Evolutionary conservation across 768 basidiomycete genomes (phyloP).

Genomic region (Phylloporus sp.): DNA sequence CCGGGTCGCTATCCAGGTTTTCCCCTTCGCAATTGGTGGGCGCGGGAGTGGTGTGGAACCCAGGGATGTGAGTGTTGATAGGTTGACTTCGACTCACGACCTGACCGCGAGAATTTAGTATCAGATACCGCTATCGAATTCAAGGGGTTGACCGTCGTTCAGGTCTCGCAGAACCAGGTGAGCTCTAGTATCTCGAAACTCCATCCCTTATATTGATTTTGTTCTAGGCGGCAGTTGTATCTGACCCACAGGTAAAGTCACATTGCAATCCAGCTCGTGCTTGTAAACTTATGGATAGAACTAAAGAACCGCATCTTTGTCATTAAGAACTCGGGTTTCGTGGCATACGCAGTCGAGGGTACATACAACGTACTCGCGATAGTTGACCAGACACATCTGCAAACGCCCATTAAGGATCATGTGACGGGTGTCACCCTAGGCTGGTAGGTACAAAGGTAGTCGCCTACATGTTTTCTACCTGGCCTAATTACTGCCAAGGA

Average conservation of each 20-base stretch:
- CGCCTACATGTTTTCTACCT: not conserved
- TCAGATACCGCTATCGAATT: slow-evolving; percentile 82
- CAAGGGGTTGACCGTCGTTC: slow-evolving; percentile 75
- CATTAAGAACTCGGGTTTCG: slow-evolving; percentile 73
- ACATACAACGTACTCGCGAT: slow-evolving; percentile 75
- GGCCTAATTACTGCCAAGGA: slow-evolving; percentile 28
- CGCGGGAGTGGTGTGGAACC: slow-evolving; percentile 64
- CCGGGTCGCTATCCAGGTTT: slow-evolving; percentile 76
- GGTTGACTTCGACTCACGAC: not conserved
- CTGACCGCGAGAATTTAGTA: slow-evolving; percentile 37
- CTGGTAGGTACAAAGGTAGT: slow-evolving; percentile 33
- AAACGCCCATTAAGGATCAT: slow-evolving; percentile 51
- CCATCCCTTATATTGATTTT: not conserved
- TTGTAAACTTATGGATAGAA: not conserved
- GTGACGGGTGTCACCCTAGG: slow-evolving; percentile 63
- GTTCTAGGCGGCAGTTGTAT: slow-evolving; percentile 57
- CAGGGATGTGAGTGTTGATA: slow-evolving; percentile 49
- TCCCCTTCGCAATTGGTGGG: slow-evolving; percentile 83
- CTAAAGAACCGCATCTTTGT: slow-evolving; percentile 68
- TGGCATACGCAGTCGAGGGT: slow-evolving; percentile 71
- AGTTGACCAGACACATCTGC: slow-evolving; percentile 79
- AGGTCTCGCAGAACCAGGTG: slow-evolving; percentile 79
- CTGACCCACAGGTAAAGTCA: slow-evolving; percentile 53
- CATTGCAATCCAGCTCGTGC: not conserved
- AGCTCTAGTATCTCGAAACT: not conserved